Conservation (phyloP, 108 stramenopile species). For the Skeletonema tropicum region DNA sequence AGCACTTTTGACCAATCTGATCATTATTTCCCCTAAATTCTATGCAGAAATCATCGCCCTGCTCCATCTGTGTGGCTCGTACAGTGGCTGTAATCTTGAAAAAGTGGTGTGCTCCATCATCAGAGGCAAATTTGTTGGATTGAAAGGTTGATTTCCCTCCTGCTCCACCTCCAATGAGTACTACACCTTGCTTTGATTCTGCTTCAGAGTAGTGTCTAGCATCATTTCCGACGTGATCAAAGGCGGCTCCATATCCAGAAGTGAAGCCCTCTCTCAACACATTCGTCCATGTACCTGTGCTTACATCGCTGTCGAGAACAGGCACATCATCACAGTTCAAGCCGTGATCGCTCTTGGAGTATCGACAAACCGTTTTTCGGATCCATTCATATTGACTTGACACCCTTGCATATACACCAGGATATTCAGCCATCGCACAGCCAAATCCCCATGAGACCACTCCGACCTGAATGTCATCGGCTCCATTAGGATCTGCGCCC, state of each 20-base stretch:
- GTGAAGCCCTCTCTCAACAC: background rate
- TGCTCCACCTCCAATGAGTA: background rate
- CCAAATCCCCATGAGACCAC: too few relatives aligned
- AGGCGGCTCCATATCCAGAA: background rate
- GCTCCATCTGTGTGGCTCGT: background rate
- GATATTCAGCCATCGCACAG: too few relatives aligned
- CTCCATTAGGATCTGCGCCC: slow-evolving; percentile 8
- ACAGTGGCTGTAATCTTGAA: slow-evolving; percentile 1
- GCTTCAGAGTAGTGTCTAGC: background rate
- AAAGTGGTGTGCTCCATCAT: background rate
- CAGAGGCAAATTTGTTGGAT: background rate
- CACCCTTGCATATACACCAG: too few relatives aligned
- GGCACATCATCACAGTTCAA: too few relatives aligned
- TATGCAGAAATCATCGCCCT: slow-evolving; percentile 4
- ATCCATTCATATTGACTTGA: too few relatives aligned
- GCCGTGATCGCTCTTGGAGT: too few relatives aligned
- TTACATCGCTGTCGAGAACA: too few relatives aligned
- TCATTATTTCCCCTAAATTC: too few relatives aligned
- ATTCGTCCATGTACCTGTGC: background rate
- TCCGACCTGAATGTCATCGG: too few relatives aligned
- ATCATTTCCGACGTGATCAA: too few relatives aligned
- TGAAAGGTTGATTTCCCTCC: background rate
- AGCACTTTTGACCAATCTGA: too few relatives aligned
- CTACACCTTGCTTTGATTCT: background rate
- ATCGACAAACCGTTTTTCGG: too few relatives aligned